Percentiles rank a stretch among this genome's conserved stretches.
Evolutionary conservation across 495 filamentous ascomycete genomes (phyloP).

Genomic region (Aspergillus steynii): DNA sequence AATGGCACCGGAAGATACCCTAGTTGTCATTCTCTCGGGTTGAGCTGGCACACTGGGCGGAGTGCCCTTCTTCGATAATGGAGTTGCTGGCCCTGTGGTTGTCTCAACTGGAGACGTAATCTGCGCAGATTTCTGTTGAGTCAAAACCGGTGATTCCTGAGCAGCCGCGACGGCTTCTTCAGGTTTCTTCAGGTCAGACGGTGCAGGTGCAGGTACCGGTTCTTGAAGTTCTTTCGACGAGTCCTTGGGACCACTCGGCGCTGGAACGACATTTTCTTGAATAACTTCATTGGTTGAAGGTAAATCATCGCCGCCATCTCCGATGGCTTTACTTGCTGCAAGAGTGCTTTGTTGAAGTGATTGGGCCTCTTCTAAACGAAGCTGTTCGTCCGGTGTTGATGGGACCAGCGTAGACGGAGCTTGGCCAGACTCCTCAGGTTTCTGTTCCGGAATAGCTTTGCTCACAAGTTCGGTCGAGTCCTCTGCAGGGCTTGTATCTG

Average conservation of each 20-base stretch:
- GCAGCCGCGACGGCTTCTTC: constrained; percentile 11
- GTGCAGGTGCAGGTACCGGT: constrained; percentile 2
- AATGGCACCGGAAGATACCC: constrained; percentile 66
- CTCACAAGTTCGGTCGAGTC: constrained; percentile 30
- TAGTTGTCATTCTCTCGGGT: constrained; percentile 61
- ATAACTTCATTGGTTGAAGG: constrained; percentile 29
- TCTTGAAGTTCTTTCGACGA: constrained; percentile 26
- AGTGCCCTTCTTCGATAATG: constrained; percentile 23
- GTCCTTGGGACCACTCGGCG: constrained; percentile 19
- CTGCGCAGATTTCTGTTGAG: constrained; percentile 15
- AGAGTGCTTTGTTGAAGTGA: constrained; percentile 35
- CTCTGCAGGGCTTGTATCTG: constrained; percentile 44
- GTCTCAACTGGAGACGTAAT: constrained; percentile 15
- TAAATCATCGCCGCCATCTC: constrained; percentile 14
- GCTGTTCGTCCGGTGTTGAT: constrained; percentile 51
- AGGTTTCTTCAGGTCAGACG: constrained; percentile 16
- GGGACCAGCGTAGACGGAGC: constrained; percentile 31
- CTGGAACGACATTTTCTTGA: constrained; percentile 22
- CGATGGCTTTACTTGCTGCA: constrained; percentile 20
- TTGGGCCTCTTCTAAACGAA: constrained; percentile 50
- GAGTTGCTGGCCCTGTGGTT: constrained; percentile 11
- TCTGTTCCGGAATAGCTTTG: constrained; percentile 26
- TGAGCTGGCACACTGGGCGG: constrained; percentile 29
- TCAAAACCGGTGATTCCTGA: constrained; percentile 15
- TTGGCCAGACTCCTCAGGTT: constrained; percentile 23